Percentiles rank a stretch among this genome's conserved stretches.
Evolutionary conservation across 345 rosid genomes (phyloP).

Genomic region (Anastatica hierochuntica): DNA sequence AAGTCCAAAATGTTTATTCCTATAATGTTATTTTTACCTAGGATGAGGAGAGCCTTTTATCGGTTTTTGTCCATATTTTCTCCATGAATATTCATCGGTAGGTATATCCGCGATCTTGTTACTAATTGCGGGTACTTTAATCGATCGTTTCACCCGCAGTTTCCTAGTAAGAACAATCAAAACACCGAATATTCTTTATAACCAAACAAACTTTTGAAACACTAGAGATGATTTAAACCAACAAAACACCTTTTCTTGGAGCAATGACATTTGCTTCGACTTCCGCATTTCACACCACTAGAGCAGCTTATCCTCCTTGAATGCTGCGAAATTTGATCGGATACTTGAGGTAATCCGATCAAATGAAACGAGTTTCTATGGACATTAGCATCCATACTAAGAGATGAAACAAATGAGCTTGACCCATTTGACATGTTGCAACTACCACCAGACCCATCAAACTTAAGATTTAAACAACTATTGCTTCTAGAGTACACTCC

Average conservation of each 20-base stretch:
- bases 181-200: not conserved
- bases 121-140: conserved; percentile 81
- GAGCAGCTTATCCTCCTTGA: conserved; percentile 47
- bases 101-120: conserved; percentile 82
- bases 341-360: conserved; percentile 41
- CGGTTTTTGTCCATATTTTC: conserved; percentile 81
- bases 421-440: conserved; percentile 43
- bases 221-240: no score
- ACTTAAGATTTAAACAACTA: conserved; percentile 45
- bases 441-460: conserved; percentile 43
- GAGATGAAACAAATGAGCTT: conserved; percentile 55
- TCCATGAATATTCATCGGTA: conserved; percentile 80
- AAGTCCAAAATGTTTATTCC: no score
- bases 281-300: conserved; percentile 47
- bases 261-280: conserved; percentile 60
- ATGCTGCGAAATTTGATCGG: conserved; percentile 43
- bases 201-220: not conserved
- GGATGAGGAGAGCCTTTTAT: conserved; percentile 83
- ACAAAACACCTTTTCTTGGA: conserved; percentile 58
- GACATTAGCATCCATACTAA: conserved; percentile 58
- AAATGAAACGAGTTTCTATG: conserved; percentile 45
- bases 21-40: conserved; percentile 42
- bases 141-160: conserved; percentile 51
- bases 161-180: conserved; percentile 33
- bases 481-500: conserved; percentile 39